Base-by-base conservation (phyloP, 2,329 filamentous ascomycete genomes). In the Periconia sp. region DNA sequence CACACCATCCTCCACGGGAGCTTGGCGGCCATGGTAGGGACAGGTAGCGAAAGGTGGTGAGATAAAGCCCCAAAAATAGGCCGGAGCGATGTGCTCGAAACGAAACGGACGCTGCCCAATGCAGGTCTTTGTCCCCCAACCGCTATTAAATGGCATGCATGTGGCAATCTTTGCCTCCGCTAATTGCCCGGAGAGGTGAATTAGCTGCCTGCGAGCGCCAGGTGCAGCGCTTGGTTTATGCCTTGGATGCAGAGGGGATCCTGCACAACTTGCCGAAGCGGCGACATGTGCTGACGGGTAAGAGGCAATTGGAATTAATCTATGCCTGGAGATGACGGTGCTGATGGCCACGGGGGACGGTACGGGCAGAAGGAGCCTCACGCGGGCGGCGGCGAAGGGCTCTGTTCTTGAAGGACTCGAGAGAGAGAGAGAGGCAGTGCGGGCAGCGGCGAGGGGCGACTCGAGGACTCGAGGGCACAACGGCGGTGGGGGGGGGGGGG, bases 51-150 rank as follows among this genome's bases (percentile, higher is more conserved):
- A n/a, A n/a, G n/a, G 18, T 25, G 34, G 35, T 38, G 40, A 51
- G 48, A 44, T 52, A 50, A 39, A 32, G 43, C 44, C 50, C 60
- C 54, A 61, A 64, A 59, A 62, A 62, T 65, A 66, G 61, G 37
- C 49, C 40, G 56, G 31, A 16, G 36, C 25, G 45, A 43, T 43
- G 39, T 48, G 40, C 25, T 23, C 40, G 43, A 53, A 59, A 54
- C 47, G 46, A 61, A 61, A 61, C 59, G 38, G 40, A 58, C 52
- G 34, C 50, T 39, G 9, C 60, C 41, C 24, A 17, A 50, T 39
- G 7, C 17, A 38, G 57, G 42, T 58, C 54, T 52, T 31, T 23
- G 5, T 33, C 17, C 28, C 31, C 37, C 11, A 16, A 34, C 35
- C 48, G 44, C 34, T 45, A 30, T 25, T 36, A 59, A 54, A 54